These are phyloP conservation scores for Tulasnella sp. DNA, from an alignment of 768 basidiomycete species.

Conservation along the genomic window DNA sequence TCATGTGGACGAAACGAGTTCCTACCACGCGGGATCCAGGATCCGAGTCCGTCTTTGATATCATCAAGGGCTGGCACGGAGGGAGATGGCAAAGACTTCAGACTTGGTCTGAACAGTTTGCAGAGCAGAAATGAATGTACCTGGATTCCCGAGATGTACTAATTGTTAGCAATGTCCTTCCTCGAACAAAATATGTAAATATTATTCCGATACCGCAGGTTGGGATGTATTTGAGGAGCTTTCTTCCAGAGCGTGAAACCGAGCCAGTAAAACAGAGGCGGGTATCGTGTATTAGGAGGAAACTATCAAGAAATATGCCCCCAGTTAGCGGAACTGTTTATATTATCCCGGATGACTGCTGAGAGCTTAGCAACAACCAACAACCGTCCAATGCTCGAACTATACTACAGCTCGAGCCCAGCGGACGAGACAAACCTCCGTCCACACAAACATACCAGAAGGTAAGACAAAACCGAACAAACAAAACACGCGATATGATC, in stretches of 20 bases:
- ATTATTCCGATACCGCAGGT: neutral
- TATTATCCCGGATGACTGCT: neutral
- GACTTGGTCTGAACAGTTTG: neutral
- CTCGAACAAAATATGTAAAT: neutral
- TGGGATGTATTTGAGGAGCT: neutral
- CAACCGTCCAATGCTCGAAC: neutral
- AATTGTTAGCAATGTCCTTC: neutral
- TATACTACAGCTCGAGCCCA: neutral
- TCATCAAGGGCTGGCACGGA: conserved; percentile 1
- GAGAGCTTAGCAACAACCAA: neutral
- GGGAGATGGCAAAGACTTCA: conserved; percentile 17
- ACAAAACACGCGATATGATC: too few relatives aligned
- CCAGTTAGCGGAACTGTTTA: neutral
- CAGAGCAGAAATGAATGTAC: neutral
- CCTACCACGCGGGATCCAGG: neutral
- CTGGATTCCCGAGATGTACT: neutral
- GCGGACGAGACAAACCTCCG: too few relatives aligned
- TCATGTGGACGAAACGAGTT: neutral
- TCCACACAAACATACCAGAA: too few relatives aligned
- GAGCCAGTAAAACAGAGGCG: neutral
- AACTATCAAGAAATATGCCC: neutral
- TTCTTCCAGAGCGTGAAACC: neutral
- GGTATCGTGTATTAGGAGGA: neutral
- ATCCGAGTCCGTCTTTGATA: neutral
- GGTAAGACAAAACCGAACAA: too few relatives aligned